Base-by-base conservation (phyloP, 2,329 filamentous ascomycete genomes). In the Trichophyton simii region DNA sequence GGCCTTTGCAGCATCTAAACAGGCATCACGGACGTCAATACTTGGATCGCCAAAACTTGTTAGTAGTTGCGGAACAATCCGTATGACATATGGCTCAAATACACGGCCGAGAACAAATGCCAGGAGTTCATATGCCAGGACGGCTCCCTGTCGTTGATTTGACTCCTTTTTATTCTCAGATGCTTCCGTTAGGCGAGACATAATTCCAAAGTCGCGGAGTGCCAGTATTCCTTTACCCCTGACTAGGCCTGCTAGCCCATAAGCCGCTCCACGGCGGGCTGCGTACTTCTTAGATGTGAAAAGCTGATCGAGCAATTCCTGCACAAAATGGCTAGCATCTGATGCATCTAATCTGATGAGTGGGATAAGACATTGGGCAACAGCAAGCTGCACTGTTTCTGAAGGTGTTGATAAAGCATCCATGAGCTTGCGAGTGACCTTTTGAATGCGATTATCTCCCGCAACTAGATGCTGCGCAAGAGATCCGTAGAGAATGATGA, bases 401-500 rank as follows among this genome's bases (percentile, higher is more conserved):
- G 94, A 97, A 31, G 94, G 94, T 11, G 92, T 97, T 72, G 87
- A 94, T 52, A 99, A 79, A 5, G 95, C 96, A 22, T 85, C 84
- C 61, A 99, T 80, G 22, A 99, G 80, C 64, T 91, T 85, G 67
- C 92, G 87, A 58, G 99, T 86, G 54, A 99, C 94, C 61, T 87
- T 85, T 0, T 91, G 90, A 57, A 97, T 84, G 68, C 95, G 91
- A 66, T 84, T 77, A 72, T 99, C 94, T n/a, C 91, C 90, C 6
- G 85, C 76, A 66, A 88, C 84, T 63, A 99, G 77, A 78, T 99
- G 94, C 59, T 89, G 85, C 50, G 91, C 94, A 42, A 99, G 78
- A 59, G 95, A 92, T 71, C 94, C 94, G 68, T 99, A 99, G 72
- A 99, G 87, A 68, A 99, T 94, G 67, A 99, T 91, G 59, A 99